Percentiles rank a stretch among this genome's conserved stretches.
These are phyloP conservation scores for Fraxinus americana DNA, from an alignment of 257 asterid genomes.

Conservation along the genomic window DNA sequence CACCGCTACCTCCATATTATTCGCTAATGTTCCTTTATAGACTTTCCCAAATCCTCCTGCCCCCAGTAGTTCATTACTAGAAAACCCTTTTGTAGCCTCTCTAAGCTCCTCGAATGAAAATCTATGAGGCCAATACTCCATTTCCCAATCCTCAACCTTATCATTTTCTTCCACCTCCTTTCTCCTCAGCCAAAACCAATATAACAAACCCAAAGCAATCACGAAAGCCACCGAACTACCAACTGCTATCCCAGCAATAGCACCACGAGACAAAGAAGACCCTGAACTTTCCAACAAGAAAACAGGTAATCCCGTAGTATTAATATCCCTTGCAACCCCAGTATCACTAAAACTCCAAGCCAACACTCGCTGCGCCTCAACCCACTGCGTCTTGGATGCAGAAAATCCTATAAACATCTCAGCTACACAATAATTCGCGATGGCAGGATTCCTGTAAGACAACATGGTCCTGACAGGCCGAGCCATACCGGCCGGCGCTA, in stretches of 20 bases:
- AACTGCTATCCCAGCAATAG: constrained; percentile 55
- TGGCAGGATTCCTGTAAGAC: constrained; percentile 34
- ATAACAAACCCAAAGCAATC: constrained; percentile 29
- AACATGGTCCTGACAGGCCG: constrained; percentile 52
- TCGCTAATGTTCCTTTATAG: constrained; percentile 54
- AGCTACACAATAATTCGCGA: constrained; percentile 49
- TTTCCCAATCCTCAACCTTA: constrained; percentile 81
- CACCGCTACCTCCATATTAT: constrained; percentile 64
- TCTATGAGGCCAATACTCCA: constrained; percentile 87
- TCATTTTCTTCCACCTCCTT: constrained; percentile 47
- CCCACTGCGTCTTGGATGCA: constrained; percentile 52
- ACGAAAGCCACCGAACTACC: constrained; percentile 44
- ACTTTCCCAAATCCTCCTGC: constrained; percentile 85
- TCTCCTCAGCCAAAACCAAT: constrained; percentile 63
- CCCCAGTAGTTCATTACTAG: constrained; percentile 55
- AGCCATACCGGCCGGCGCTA: constrained; percentile 62
- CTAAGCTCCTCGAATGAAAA: constrained; percentile 65
- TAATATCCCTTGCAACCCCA: constrained; percentile 67
- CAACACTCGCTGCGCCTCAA: no score
- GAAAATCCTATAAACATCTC: constrained; percentile 78
- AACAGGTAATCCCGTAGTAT: constrained; percentile 65
- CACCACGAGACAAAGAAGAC: constrained; percentile 46
- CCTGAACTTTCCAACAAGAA: constrained; percentile 40
- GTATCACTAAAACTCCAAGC: no score
- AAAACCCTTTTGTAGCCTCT: constrained; percentile 59